Percentiles rank a stretch among this genome's conserved stretches.
phyloP scores from a whole-genome alignment of 208 protist genomes.

The Lotmaria passim region DNA sequence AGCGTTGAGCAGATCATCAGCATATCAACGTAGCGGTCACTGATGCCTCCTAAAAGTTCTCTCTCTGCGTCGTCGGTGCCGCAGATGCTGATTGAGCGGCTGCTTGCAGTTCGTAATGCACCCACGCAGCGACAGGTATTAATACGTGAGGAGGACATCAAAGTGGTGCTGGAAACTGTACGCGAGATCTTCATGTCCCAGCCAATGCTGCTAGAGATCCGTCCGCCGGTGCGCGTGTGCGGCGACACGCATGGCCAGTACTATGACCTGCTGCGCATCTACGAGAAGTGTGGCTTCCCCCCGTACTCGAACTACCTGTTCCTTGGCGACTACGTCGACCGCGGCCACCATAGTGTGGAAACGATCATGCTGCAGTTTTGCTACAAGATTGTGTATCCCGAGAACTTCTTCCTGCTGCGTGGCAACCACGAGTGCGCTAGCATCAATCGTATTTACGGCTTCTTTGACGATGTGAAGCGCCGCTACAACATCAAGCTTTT shows the following conservation, averaged over 20 bases:
- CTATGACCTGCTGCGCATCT: constrained; percentile 98
- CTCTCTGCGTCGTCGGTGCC: constrained; percentile 15
- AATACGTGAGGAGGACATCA: constrained; percentile 88
- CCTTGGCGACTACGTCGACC: constrained; percentile 99
- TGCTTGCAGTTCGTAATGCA: constrained; percentile 64
- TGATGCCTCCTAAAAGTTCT: background rate
- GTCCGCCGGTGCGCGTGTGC: constrained; percentile 85
- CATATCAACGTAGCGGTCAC: no score
- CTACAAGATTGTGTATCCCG: constrained; percentile 97
- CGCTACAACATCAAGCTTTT: constrained; percentile 97
- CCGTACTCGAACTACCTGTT: constrained; percentile 99
- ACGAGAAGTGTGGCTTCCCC: constrained; percentile 99
- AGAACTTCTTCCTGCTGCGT: constrained; percentile 98
- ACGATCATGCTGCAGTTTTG: constrained; percentile 90
- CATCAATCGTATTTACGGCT: constrained; percentile 99
- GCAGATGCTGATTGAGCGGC: constrained; percentile 74
- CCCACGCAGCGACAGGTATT: constrained; percentile 70
- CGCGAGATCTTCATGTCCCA: constrained; percentile 92
- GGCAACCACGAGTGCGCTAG: constrained; percentile 99
- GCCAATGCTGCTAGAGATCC: constrained; percentile 90
- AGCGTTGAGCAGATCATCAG: no score
- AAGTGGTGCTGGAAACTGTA: constrained; percentile 52
- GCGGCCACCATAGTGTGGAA: constrained; percentile 97
- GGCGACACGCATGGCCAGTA: constrained; percentile 99
- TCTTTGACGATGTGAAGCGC: constrained; percentile 98